These are phyloP conservation scores for Sporothrix protearum DNA, from an alignment of 2,329 filamentous ascomycete genomes.

Conservation along the genomic window DNA sequence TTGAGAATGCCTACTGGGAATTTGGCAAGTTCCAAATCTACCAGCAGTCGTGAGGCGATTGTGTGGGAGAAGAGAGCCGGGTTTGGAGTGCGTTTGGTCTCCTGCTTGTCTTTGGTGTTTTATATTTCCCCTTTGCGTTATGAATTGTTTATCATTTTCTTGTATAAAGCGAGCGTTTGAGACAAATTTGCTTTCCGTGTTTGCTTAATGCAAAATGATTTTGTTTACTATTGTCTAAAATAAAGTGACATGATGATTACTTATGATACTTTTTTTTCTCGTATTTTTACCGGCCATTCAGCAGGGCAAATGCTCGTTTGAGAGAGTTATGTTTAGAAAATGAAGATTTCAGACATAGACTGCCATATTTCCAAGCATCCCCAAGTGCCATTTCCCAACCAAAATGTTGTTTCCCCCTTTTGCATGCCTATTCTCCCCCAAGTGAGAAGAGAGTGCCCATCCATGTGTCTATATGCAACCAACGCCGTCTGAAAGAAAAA, in stretches of 20 bases:
- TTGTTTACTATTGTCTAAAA: too few relatives aligned
- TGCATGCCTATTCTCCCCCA: not conserved
- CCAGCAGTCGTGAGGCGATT: constrained; percentile 35
- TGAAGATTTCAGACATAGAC: too few relatives aligned
- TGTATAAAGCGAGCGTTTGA: not conserved
- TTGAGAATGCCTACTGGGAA: constrained; percentile 61
- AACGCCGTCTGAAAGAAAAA: constrained; percentile 18
- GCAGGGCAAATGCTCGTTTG: too few relatives aligned
- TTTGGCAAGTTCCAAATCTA: constrained; percentile 61
- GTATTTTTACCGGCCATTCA: too few relatives aligned
- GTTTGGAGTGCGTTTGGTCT: not conserved
- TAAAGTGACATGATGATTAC: not conserved
- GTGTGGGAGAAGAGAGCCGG: not conserved
- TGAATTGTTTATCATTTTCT: not conserved
- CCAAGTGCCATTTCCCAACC: not conserved
- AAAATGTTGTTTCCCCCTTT: not conserved
- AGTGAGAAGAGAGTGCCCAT: constrained; percentile 14
- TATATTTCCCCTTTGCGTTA: not conserved
- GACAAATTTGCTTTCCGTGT: not conserved
- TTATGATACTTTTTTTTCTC: too few relatives aligned
- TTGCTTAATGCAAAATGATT: too few relatives aligned
- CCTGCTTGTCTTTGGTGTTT: not conserved
- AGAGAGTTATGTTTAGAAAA: too few relatives aligned
- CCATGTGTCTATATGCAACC: constrained; percentile 7
- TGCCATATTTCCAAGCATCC: not conserved